These are phyloP conservation scores for Fusarium sororula DNA, from an alignment of 2,329 filamentous ascomycete genomes.

Conservation along the genomic window DNA sequence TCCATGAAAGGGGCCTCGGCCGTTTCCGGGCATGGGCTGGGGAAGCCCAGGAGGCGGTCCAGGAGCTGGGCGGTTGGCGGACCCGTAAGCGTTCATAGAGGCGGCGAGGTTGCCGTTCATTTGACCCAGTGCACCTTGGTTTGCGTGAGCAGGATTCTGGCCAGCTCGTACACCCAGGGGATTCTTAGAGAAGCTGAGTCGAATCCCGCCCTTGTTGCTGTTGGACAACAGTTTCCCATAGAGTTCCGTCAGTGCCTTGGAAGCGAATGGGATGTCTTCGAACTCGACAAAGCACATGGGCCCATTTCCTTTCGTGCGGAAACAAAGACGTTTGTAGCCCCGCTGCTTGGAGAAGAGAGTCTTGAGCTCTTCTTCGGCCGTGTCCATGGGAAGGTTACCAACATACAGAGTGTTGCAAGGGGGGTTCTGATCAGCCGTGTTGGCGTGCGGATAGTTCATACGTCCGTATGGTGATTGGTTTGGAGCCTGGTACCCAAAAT, in stretches of 20 bases:
- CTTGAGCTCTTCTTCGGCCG: conserved; percentile 95
- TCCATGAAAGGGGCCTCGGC: conserved; percentile 39
- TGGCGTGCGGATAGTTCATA: conserved; percentile 83
- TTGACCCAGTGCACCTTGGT: conserved; percentile 56
- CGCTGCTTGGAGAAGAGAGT: conserved; percentile 91
- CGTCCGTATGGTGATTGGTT: conserved; percentile 67
- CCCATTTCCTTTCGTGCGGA: conserved; percentile 92
- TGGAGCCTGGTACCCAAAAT: conserved; percentile 44
- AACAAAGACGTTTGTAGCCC: conserved; percentile 94
- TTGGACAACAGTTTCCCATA: conserved; percentile 90
- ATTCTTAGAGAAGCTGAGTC: conserved; percentile 97
- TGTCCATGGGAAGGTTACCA: conserved; percentile 92
- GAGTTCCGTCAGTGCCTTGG: conserved; percentile 87
- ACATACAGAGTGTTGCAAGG: conserved; percentile 98
- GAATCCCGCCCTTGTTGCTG: conserved; percentile 92
- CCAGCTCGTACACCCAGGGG: conserved; percentile 89
- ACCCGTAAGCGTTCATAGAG: conserved; percentile 69
- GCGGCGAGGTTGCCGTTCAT: conserved; percentile 66
- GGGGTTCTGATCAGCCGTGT: conserved; percentile 94
- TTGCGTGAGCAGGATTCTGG: conserved; percentile 62
- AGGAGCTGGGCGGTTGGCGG: conserved; percentile 80
- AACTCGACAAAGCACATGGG: conserved; percentile 99
- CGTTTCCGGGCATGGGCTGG: conserved; percentile 70
- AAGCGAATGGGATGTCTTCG: conserved; percentile 90
- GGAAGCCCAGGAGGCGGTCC: conserved; percentile 86